Conservation (phyloP, 345 rosid genomes). For the Lepidium didymum region DNA sequence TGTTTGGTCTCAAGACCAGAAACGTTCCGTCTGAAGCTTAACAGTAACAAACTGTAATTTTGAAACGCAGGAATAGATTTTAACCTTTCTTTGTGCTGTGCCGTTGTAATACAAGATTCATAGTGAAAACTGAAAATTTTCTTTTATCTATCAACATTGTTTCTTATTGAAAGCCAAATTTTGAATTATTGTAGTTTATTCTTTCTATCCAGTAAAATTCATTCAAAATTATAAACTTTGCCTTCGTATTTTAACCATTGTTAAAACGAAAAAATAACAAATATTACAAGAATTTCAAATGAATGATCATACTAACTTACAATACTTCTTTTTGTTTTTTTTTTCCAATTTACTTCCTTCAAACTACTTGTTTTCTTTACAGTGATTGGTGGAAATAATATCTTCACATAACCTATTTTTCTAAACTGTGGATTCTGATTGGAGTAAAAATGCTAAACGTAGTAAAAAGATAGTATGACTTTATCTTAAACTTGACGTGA, state of each 20-base stretch:
- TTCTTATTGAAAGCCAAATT: background rate
- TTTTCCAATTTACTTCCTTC: too few relatives aligned
- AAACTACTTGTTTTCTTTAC: too few relatives aligned
- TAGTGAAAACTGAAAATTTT: background rate
- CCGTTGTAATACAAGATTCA: constrained; percentile 2
- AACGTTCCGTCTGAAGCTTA: constrained; percentile 17
- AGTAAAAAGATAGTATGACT: background rate
- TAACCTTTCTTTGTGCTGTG: background rate
- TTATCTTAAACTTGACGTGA: background rate
- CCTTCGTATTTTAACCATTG: too few relatives aligned
- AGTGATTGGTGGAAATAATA: too few relatives aligned
- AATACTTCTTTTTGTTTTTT: too few relatives aligned
- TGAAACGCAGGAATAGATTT: background rate
- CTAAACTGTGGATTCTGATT: too few relatives aligned
- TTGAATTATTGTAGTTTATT: background rate
- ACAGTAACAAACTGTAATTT: background rate
- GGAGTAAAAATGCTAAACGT: background rate
- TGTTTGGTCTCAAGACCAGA: constrained; percentile 61
- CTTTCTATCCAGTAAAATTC: too few relatives aligned
- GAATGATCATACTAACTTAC: too few relatives aligned
- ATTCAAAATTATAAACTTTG: too few relatives aligned
- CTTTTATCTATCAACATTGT: background rate
- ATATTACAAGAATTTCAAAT: too few relatives aligned
- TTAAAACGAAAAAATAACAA: too few relatives aligned
- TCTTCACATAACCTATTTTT: too few relatives aligned